phyloP scores from a whole-genome alignment of 2,329 filamentous ascomycete species.

The Cordyceps militaris region DNA sequence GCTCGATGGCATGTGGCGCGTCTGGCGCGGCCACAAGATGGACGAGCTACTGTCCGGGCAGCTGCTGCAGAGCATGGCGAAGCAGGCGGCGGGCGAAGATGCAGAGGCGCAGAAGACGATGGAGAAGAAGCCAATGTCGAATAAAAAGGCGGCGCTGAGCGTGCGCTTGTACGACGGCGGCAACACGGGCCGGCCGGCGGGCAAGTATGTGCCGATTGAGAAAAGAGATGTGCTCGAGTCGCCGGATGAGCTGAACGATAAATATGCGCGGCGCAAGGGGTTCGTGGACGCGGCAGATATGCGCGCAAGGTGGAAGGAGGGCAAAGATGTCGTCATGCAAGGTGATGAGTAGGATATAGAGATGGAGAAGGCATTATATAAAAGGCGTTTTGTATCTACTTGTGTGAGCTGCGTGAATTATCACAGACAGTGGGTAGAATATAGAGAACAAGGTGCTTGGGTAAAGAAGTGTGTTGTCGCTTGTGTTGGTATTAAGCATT shows the following conservation, averaged over 20 bases:
- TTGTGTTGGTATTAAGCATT: background rate
- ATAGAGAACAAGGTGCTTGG: background rate
- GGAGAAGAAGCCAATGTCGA: background rate
- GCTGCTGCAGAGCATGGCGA: conserved; percentile 57
- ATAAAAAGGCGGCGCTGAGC: conserved; percentile 22
- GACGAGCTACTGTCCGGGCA: conserved; percentile 77
- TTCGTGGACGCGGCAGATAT: conserved; percentile 46
- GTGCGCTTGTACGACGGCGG: conserved; percentile 47
- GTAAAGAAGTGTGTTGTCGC: background rate
- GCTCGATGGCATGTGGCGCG: conserved; percentile 69
- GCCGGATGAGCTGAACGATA: conserved; percentile 51
- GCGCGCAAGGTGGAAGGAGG: conserved; percentile 27
- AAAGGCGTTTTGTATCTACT: background rate
- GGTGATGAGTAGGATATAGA: conserved; percentile 18
- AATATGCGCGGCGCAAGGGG: conserved; percentile 55
- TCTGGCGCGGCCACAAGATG: conserved; percentile 80
- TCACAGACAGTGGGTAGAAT: no score
- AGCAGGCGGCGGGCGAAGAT: conserved; percentile 22
- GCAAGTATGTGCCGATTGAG: conserved; percentile 49
- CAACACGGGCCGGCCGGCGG: conserved; percentile 41
- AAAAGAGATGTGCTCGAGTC: conserved; percentile 41
- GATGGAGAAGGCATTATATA: background rate
- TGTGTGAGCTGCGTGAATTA: background rate
- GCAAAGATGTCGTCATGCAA: conserved; percentile 24
- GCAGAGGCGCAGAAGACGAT: background rate